These are phyloP conservation scores for Moniliophthora roreri DNA, from an alignment of 1,284 basidiomycete genomes.

Conservation along the genomic window DNA sequence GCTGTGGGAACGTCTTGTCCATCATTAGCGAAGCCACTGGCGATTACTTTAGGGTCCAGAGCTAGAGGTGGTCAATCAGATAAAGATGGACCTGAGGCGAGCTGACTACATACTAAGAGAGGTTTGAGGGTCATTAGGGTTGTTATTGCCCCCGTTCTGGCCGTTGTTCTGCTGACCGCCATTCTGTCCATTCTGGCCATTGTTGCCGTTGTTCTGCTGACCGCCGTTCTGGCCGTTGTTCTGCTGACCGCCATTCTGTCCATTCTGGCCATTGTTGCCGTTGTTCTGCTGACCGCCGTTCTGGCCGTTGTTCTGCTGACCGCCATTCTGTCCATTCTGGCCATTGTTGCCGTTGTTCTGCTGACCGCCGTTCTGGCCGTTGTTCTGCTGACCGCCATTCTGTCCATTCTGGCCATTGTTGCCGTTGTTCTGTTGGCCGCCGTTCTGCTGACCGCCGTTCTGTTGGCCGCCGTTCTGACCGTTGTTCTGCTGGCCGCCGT, in stretches of 20 bases:
- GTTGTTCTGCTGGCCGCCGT: not conserved
- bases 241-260: not conserved
- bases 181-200: not conserved
- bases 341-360: slow-evolving; percentile 4
- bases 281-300: slow-evolving; percentile 5
- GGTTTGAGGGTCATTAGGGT: slow-evolving; percentile 21
- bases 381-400: not conserved
- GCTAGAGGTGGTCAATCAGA: slow-evolving; percentile 11
- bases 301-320: slow-evolving; percentile 1
- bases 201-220: slow-evolving; percentile 3
- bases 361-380: not conserved
- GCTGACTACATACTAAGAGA: slow-evolving; percentile 25
- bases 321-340: not conserved
- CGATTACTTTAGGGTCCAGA: slow-evolving; percentile 35
- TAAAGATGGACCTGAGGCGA: not conserved
- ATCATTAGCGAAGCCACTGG: slow-evolving; percentile 15
- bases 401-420: not conserved
- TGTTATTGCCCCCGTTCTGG: not conserved
- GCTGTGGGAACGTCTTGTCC: slow-evolving; percentile 22
- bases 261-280: slow-evolving; percentile 5
- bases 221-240: slow-evolving; percentile 13
- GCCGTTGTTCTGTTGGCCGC: slow-evolving; percentile 3
- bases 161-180: slow-evolving; percentile 1
- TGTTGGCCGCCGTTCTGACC: slow-evolving; percentile 8
- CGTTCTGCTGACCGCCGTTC: not conserved